These are phyloP conservation scores for Lipomyces lipofer DNA, from an alignment of 805 yeast species.

Conservation along the genomic window DNA sequence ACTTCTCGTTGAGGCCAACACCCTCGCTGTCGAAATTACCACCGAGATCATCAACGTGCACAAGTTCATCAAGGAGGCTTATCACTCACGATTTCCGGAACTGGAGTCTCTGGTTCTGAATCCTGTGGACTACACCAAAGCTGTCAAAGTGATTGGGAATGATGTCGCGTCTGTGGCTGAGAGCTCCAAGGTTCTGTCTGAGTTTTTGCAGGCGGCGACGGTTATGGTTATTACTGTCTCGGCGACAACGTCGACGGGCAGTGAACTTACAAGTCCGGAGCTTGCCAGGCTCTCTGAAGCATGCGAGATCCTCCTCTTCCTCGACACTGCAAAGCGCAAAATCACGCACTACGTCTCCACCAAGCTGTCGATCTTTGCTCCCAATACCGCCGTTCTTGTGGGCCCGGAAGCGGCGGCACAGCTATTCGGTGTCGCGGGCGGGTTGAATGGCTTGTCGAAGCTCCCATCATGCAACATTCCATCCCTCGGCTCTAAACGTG, in stretches of 20 bases:
- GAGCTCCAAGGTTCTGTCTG: constrained; percentile 41
- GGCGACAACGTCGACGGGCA: constrained; percentile 51
- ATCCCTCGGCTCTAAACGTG: constrained; percentile 62
- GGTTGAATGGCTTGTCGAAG: constrained; percentile 60
- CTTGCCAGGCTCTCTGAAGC: constrained; percentile 46
- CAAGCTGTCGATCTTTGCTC: constrained; percentile 64
- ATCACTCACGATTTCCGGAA: constrained; percentile 68
- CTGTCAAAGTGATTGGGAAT: constrained; percentile 55
- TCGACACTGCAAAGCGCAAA: constrained; percentile 46
- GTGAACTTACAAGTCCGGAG: constrained; percentile 39
- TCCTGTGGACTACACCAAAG: constrained; percentile 60
- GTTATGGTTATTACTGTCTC: constrained; percentile 74
- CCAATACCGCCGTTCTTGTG: constrained; percentile 71
- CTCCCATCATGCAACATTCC: constrained; percentile 85
- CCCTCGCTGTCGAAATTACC: constrained; percentile 53
- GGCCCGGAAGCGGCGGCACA: constrained; percentile 76
- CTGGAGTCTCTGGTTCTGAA: constrained; percentile 61
- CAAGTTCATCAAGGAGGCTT: constrained; percentile 52
- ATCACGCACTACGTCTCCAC: constrained; percentile 58
- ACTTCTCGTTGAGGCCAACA: constrained; percentile 58
- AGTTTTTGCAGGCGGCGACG: constrained; percentile 60
- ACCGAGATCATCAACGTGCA: constrained; percentile 55
- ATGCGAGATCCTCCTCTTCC: constrained; percentile 49
- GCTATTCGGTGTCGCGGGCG: constrained; percentile 67
- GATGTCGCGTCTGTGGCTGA: constrained; percentile 41